These are phyloP conservation scores for Terfezia claveryi DNA, from an alignment of 495 filamentous ascomycete species.

Conservation along the genomic window DNA sequence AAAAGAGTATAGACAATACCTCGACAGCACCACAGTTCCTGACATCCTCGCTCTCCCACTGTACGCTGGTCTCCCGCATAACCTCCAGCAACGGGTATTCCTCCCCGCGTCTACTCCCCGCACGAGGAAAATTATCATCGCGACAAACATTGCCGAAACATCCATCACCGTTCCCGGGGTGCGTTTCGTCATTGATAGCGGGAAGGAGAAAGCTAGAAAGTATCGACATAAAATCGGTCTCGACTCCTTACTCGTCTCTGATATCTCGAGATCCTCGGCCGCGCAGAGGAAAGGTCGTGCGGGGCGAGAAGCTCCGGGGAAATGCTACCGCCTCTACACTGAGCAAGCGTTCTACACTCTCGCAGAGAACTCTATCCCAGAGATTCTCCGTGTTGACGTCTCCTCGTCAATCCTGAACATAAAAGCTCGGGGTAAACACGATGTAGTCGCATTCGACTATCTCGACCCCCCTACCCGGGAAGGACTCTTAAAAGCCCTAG, in stretches of 20 bases:
- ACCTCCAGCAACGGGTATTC: conserved; percentile 70
- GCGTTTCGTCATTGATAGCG: conserved; percentile 74
- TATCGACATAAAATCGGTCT: conserved; percentile 67
- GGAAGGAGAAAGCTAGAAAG: conserved; percentile 84
- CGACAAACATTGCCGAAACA: conserved; percentile 95
- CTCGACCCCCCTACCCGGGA: conserved; percentile 61
- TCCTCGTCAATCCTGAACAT: conserved; percentile 72
- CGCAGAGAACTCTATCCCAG: conserved; percentile 54
- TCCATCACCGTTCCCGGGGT: conserved; percentile 92
- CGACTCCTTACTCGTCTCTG: conserved; percentile 75
- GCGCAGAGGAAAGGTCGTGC: conserved; percentile 84
- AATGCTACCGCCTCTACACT: conserved; percentile 80
- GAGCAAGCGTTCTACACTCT: conserved; percentile 50
- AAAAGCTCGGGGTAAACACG: conserved; percentile 73
- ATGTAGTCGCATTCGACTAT: conserved; percentile 66
- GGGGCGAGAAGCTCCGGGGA: conserved; percentile 73
- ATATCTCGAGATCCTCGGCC: conserved; percentile 80
- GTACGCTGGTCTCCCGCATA: conserved; percentile 50
- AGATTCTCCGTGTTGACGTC: conserved; percentile 79
- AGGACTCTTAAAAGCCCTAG: conserved; percentile 58
- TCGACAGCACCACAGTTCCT: conserved; percentile 54
- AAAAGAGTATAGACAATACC: conserved; percentile 48
- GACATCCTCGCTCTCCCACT: conserved; percentile 42
- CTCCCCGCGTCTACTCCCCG: conserved; percentile 39
- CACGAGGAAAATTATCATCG: conserved; percentile 73